Evolutionary conservation across 148 eudicot species (phyloP), one percentile per base, ranked within the genome.

Genomic region (Simmondsia chinensis): DNA sequence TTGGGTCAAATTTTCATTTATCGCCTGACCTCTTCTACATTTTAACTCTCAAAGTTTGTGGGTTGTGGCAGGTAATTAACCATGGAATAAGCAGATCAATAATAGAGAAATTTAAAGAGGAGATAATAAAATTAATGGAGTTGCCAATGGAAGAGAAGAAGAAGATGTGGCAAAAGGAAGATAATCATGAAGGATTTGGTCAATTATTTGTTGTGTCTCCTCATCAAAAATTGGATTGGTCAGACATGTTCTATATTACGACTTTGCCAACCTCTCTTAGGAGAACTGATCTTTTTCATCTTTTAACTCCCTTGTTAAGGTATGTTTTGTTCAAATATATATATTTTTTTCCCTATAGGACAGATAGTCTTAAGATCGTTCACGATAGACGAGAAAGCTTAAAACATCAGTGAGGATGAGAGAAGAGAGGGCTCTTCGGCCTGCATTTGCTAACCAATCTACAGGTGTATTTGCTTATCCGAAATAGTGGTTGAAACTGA

Each of bases 201-300:
- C 81, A 79, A 32, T 41, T 56, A 5, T 71, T 75, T 50, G 73
- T 79, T 52, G 65, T 71, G 9, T 68, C 76, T 11, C 61, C 65
- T 39, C 71, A 65, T 6, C 87, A 79, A 20, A 71, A 75, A 55
- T 68, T 75, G 21, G 87, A 79, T 31, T 79, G 87, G 87, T 52
- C 66, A 7, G 81, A 79, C 21, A 61, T 65, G 68, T 79, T 79
- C 35, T 72, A 43, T 42, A 44, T 79, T 0, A 72, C 65, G 12
- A 75, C 76, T 15, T 70, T 65, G 27, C 82, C 87, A 22, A 18
- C 38, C 10, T 16, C 24, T 11, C 32, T 61, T 2, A 65, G 81
- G 51, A 33, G 45, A 42, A 17, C 36, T 44, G 53, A 65, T 5
- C 55, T 79, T 15, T 68, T 71, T 14, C 33, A 66, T 2, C 66